Conservation (phyloP, 2,329 filamentous ascomycete species). For the Gyromitra esculenta region DNA sequence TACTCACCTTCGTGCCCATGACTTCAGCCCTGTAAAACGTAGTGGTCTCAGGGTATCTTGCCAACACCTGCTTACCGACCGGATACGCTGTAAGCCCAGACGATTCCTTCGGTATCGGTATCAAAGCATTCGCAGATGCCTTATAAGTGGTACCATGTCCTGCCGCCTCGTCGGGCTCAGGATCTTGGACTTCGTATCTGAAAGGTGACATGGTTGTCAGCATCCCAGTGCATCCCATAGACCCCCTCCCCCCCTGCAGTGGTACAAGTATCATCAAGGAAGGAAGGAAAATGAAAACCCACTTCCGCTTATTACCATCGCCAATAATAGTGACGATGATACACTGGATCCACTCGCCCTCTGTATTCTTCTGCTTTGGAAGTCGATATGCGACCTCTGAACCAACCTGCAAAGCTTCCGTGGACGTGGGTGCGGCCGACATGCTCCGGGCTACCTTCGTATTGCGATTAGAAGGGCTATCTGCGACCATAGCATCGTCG, state of each 20-base stretch:
- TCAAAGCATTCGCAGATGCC: conserved; percentile 78
- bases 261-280: not conserved
- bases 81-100: conserved; percentile 71
- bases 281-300: conserved; percentile 59
- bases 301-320: conserved; percentile 79
- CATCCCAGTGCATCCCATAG: not conserved
- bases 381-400: conserved; percentile 57
- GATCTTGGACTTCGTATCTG: conserved; percentile 76
- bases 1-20: conserved; percentile 71
- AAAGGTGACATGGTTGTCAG: conserved; percentile 1
- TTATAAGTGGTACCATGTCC: conserved; percentile 72
- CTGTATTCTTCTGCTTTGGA: conserved; percentile 63
- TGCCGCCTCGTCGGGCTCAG: conserved; percentile 76
- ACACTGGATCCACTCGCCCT: conserved; percentile 77
- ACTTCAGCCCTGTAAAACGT: conserved; percentile 88
- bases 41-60: conserved; percentile 82
- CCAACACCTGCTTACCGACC: conserved; percentile 76
- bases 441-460: conserved; percentile 54
- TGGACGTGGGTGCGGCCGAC: conserved; percentile 50
- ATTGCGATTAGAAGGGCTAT: conserved; percentile 56
- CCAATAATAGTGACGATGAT: conserved; percentile 79
- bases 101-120: conserved; percentile 73
- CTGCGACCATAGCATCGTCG: conserved; percentile 55
- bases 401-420: conserved; percentile 54
- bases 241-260: no score